phyloP scores from a whole-genome alignment of 2,329 filamentous ascomycete species.

The Cryphonectria carpinicola region DNA sequence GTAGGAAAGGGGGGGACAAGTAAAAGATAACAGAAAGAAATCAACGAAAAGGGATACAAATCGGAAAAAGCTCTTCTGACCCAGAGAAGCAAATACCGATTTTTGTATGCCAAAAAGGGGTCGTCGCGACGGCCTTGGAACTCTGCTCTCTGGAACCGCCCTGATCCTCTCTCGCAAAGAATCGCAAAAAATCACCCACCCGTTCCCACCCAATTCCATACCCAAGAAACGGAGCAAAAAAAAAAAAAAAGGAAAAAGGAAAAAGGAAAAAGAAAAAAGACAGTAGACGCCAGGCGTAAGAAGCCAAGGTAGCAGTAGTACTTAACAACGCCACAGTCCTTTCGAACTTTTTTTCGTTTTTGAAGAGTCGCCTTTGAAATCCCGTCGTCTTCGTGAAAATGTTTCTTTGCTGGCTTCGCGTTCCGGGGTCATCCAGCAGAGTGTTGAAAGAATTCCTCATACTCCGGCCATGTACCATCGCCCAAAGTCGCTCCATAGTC shows the following conservation, averaged over 20 bases:
- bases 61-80: neutral
- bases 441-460: neutral
- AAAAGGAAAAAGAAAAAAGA: neutral
- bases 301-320: neutral
- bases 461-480: neutral
- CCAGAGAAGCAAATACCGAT: neutral
- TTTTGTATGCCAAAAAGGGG: neutral
- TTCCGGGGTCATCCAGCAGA: neutral
- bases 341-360: neutral
- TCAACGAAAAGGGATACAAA: neutral
- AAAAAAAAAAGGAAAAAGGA: constrained; percentile 2
- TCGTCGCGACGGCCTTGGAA: neutral
- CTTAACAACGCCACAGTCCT: constrained; percentile 8
- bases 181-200: neutral
- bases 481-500: neutral
- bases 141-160: neutral
- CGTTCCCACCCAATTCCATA: neutral
- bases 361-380: neutral
- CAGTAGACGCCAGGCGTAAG: neutral
- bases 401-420: neutral
- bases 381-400: constrained; percentile 1
- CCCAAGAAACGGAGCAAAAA: neutral
- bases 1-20: neutral
- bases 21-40: neutral
- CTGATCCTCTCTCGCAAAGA: neutral